Evolutionary conservation across 2,329 filamentous ascomycete genomes (phyloP), one percentile per base, ranked within the genome.

Genomic region (Curvularia lunata): DNA sequence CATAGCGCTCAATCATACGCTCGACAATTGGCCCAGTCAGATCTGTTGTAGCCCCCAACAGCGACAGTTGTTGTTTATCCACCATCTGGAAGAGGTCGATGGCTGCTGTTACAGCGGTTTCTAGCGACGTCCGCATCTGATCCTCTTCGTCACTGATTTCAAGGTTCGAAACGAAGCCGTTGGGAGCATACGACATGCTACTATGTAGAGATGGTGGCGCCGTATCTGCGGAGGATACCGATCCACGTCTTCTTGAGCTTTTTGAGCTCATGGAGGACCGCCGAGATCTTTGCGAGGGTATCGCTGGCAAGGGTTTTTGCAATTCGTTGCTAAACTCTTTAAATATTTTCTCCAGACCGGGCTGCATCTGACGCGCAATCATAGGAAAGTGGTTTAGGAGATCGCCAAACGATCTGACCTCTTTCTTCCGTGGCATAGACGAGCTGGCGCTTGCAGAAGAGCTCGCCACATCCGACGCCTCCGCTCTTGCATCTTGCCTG

Each of bases 41-140:
- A 72, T 97, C 92, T 2, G 96, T 99, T 1, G 92, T 97, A 4
- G 93, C 91, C 18, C 93, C 95, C 4, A 99, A 83, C 34, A 96
- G 83, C 3, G 94, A 97, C 27, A 99, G 81, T 70, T 98, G 95
- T 69, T 96, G 91, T 75, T 97, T 97, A 74, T 99, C 95, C 5
- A 99, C 94, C 58, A 88, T 88, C 70, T 98, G 94, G 66, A 99
- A 99, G 1, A 98, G 83, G 70, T 99, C 95, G 65, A 99, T 98
- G 0, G 93, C 95, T 9, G 91, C 86, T 9, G 92, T 97, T 10
- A 99, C 91, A 1, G 94, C 93, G 1, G 91, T 96, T 77, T 99
- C 95, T 13, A 98, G 80, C 16, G 92, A 92, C 21, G 88, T 88
- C 54, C 94, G 85, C 88, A 99, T 94, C 28, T 92, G 84, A 65